Conservation (phyloP, 495 filamentous ascomycete genomes). For the Neurospora hispaniola region DNA sequence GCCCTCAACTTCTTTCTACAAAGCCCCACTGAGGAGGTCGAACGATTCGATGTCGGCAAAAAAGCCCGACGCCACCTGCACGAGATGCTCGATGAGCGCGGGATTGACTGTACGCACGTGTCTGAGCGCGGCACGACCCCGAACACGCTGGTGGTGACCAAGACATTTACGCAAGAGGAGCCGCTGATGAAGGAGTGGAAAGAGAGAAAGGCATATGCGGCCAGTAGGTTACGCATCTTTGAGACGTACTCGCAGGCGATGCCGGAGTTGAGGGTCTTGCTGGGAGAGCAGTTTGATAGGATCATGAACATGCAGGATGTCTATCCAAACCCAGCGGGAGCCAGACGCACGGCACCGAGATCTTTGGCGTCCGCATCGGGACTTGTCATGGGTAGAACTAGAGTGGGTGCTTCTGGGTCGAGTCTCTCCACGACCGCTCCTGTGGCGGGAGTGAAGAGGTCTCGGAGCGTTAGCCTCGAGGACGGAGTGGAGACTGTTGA, state of each 20-base stretch:
- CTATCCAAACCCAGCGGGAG: background rate
- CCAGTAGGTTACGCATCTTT: background rate
- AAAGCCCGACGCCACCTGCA: background rate
- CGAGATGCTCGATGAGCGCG: background rate
- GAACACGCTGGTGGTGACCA: background rate
- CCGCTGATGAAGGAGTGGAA: background rate
- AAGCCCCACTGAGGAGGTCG: background rate
- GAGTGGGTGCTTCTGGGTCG: background rate
- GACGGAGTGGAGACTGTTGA: background rate
- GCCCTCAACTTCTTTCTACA: background rate
- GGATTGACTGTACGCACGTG: background rate
- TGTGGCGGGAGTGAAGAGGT: background rate
- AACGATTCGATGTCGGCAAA: background rate
- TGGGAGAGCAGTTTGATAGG: background rate
- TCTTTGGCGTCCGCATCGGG: background rate
- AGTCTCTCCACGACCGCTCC: background rate
- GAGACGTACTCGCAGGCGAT: background rate
- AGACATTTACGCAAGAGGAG: background rate
- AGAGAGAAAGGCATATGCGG: background rate
- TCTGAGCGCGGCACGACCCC: background rate
- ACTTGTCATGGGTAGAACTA: background rate
- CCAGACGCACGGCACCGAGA: background rate
- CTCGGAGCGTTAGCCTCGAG: background rate
- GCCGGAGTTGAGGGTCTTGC: background rate
- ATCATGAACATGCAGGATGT: background rate